Evolutionary conservation across 805 yeast species (phyloP), one percentile per base, ranked within the genome.

Genomic region (Pichia phayaonensis): DNA sequence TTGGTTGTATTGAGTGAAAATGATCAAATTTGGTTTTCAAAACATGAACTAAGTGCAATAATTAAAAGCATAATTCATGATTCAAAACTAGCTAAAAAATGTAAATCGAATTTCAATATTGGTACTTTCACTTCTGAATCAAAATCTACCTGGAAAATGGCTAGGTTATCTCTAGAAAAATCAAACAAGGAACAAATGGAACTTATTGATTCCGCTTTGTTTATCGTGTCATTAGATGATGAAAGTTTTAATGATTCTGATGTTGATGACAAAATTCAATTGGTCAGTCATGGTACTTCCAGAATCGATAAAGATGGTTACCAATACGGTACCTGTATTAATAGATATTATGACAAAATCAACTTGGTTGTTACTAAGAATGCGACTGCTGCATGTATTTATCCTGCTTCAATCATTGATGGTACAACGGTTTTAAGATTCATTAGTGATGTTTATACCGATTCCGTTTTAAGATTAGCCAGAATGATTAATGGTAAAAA

Each of bases 331-430:
- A 72, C 81, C 6, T 79, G 84, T 62, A 76, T 80, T 16, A 76
- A 78, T 44, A 65, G 84, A 49, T 79, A 81, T 76, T 79, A 79
- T 59, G 84, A 79, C 60, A 79, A 79, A 57, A 64, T 79, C 49
- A 81, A 79, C 58, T 61, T 79, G 46, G 69, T 79, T 18, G 73
- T 79, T 11, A 76, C 83, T 4, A 67, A 70, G 40, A 79, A 79
- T 60, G 73, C 83, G 0, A 79, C 77, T 22, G 82, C 81, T 1
- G 84, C 83, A 4, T 71, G 79, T 46, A 78, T 77, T 21, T 79
- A 82, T 77, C 83, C 80, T 55, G 73, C 79, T 13, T 70, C 80
- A 2, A 71, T 77, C 22, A 77, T 77, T 76, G 84, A 79, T 61
- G 74, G 79, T 46, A 79, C 83, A 4, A 75, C 82, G 2, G 80